Evolutionary conservation across 2,329 filamentous ascomycete species (phyloP), one percentile per base, ranked within the genome.

Genomic region (Colletotrichum ledebouriae): DNA sequence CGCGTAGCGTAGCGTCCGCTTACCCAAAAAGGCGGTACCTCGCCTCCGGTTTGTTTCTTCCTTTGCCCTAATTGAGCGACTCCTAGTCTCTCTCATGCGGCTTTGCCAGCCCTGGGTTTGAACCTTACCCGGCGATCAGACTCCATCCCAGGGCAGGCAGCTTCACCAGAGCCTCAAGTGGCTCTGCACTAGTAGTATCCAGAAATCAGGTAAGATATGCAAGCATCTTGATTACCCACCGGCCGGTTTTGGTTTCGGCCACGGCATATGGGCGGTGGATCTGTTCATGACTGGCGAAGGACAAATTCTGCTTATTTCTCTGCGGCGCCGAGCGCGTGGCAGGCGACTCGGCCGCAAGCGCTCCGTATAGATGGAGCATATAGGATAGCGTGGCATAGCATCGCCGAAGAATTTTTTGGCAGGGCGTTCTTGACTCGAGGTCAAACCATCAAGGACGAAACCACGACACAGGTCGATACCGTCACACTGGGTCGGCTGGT

Each of bases 171-270:
- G 52, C 52, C 39, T 57, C 57, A 59, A 46, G 13, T n/a, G 49
- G 49, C 17, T 52, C 49, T 52, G 49, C 29, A 29, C 29, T 29
- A 29, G 29, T 29, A 29, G 49, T 52, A 52, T 52, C 56, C 55
- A 15, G 42, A 59, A 20, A 9, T 37, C 56, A 59, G 41, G 56
- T n/a, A 22, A 59, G 41, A 42, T n/a, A 22, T 55, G 60, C 65
- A 68, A 65, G 55, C 65, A 65, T 59, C 17, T 55, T 52, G 60
- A 59, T 42, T 56, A 65, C 60, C 60, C 60, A 47, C 65, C 60
- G 47, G 60, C 17, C 50, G 60, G 65, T 63, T 64, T 59, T 68
- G 65, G 65, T 64, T 68, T 68, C 65, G 60, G 55, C n/a, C 65
- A 59, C 60, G 65, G 53, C 60, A 55, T 53, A 68, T 68, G 59